Conservation (phyloP, 371 early-diverging fungal species). For the Mucor ambiguus region DNA sequence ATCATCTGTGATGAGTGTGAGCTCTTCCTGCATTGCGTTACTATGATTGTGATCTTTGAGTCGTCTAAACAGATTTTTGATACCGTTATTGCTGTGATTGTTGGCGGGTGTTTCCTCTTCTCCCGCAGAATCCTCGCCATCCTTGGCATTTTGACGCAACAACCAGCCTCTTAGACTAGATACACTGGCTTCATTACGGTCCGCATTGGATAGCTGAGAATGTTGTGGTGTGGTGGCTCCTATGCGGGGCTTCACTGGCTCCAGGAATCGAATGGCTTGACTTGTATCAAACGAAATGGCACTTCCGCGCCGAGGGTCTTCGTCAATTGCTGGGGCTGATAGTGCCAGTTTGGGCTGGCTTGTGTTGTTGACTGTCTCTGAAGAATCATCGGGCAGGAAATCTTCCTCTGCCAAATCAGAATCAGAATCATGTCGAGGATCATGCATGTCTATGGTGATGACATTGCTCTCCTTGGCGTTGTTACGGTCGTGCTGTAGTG, state of each 20-base stretch:
- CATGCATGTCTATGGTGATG: constrained; percentile 29
- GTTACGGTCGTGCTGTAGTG: constrained; percentile 25
- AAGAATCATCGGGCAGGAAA: constrained; percentile 45
- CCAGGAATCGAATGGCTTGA: constrained; percentile 43
- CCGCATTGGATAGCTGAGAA: constrained; percentile 16
- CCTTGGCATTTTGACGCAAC: constrained; percentile 10
- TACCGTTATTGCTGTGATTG: not conserved
- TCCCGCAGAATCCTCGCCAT: not conserved
- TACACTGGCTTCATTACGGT: constrained; percentile 39
- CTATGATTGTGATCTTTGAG: constrained; percentile 5
- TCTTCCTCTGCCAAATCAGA: constrained; percentile 42
- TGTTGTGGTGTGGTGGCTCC: constrained; percentile 16
- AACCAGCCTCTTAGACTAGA: constrained; percentile 38
- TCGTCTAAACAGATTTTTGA: constrained; percentile 2
- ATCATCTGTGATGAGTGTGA: not conserved
- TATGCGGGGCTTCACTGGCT: constrained; percentile 34
- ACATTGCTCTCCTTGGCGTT: not conserved
- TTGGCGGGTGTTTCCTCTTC: constrained; percentile 12
- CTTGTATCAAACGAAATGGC: constrained; percentile 21
- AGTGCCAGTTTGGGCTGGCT: not conserved
- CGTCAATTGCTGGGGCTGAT: not conserved
- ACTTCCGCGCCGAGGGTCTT: constrained; percentile 15
- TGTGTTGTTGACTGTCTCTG: no score
- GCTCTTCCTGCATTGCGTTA: not conserved
- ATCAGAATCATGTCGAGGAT: constrained; percentile 20